Evolutionary conservation across 129 eudicot genomes (phyloP), one percentile per base, ranked within the genome.

Genomic region (Centaurea solstitialis): DNA sequence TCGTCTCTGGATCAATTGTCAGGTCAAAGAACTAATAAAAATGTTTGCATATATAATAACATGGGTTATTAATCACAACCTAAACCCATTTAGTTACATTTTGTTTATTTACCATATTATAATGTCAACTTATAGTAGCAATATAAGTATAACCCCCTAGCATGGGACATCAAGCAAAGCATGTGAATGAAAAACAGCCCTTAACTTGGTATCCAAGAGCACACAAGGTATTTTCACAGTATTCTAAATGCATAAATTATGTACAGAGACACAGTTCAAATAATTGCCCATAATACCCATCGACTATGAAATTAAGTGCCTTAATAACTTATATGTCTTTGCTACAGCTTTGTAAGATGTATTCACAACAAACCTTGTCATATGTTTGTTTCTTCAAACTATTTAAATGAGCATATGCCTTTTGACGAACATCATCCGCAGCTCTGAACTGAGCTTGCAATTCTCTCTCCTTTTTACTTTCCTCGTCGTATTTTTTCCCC

Each of bases 361-460:
- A 26, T 13, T 38, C 76, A 30, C 43, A 41, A 84, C 92, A 85
- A 76, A 95, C 99, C 99, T 92, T 95, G 78, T 89, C 93, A 65
- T 35, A 76, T 26, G 85, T 64, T 77, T 86, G 86, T 30, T 62
- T 87, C 87, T 74, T 88, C 87, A 95, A 86, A 83, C 68, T 77
- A 72, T 37, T 83, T 72, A 83, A 75, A 21, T 87, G 83, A 23
- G 70, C 70, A 77, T 88, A 93, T 38, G 91, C 92, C 69, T 78
- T 82, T 84, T 95, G 98, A 68, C 98, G 97, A 78, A 91, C 74
- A 78, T 85, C 92, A 85, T 91, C 79, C 11, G 97, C 92, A 64
- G 86, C 90, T 81, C 80, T 91, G 45, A 81, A 88, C 85, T 80
- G 91, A 72, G 68, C 83, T 72, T 88, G 89, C 41, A 95, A 65